These are phyloP conservation scores for Blepharisma japonicum DNA, from an alignment of 73 alveolate genomes.

Conservation along the genomic window DNA sequence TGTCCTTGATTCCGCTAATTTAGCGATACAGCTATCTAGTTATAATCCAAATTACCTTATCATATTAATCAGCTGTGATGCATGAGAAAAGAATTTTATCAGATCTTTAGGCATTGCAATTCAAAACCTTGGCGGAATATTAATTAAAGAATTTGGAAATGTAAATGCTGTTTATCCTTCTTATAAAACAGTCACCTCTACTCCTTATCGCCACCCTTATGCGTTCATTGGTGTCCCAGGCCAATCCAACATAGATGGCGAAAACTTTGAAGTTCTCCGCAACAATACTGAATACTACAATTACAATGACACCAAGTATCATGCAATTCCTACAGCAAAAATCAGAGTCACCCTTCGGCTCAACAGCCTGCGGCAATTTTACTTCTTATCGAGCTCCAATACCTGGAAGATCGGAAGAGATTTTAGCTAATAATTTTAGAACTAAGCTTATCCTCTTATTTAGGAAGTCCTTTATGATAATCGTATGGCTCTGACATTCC, in stretches of 20 bases:
- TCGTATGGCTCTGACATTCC: constrained; percentile 27
- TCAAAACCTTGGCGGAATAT: neutral
- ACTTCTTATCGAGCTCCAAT: neutral
- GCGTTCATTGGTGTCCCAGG: constrained; percentile 15
- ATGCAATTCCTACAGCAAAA: constrained; percentile 24
- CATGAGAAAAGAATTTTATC: neutral
- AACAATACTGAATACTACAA: neutral
- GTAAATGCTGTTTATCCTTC: neutral
- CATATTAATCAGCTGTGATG: neutral
- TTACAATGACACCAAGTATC: neutral
- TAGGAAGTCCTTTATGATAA: constrained; percentile 14
- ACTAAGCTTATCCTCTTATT: no score
- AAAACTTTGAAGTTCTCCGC: constrained; percentile 19
- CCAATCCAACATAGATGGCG: neutral
- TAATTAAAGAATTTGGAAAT: neutral
- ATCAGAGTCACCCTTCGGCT: neutral
- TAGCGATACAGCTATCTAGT: neutral
- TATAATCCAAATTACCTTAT: neutral
- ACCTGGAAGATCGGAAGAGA: no score
- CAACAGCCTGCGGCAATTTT: constrained; percentile 2
- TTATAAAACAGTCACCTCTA: neutral
- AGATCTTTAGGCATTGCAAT: neutral
- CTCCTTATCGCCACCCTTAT: constrained; percentile 10
- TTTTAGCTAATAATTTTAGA: no score
- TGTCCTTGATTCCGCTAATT: neutral